These are phyloP conservation scores for Teratosphaeria gauchensis DNA, from an alignment of 2,329 filamentous ascomycete genomes.

Conservation along the genomic window DNA sequence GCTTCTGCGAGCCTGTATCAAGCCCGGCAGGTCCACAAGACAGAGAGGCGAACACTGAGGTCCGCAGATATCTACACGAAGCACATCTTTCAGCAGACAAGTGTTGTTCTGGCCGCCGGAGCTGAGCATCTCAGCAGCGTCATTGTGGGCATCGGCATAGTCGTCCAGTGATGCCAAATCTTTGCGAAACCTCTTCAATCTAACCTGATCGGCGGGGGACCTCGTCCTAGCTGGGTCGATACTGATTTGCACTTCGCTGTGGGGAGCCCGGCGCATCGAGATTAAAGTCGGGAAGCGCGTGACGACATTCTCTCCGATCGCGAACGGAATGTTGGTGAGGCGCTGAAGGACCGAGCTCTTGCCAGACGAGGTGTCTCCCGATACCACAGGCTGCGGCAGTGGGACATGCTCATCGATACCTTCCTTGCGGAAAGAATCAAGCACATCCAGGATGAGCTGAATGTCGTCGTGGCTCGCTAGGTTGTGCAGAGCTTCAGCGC, in stretches of 20 bases:
- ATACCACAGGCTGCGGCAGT: neutral
- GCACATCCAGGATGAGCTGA: neutral
- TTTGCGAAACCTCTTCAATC: neutral
- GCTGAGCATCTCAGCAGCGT: neutral
- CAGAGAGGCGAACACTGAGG: slow-evolving; percentile 11
- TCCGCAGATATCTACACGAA: slow-evolving; percentile 13
- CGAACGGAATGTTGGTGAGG: neutral
- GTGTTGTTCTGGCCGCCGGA: neutral
- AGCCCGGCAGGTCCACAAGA: slow-evolving; percentile 18
- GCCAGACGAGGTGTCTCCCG: neutral
- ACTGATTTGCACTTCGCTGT: neutral
- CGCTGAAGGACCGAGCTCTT: neutral
- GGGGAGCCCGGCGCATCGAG: neutral
- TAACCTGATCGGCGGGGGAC: neutral
- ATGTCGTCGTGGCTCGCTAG: neutral
- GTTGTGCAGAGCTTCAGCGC: neutral
- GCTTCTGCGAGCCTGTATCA: slow-evolving; percentile 17
- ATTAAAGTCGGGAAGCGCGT: neutral
- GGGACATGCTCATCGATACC: neutral
- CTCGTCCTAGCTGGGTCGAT: neutral
- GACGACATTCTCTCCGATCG: neutral
- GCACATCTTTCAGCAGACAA: slow-evolving; percentile 8
- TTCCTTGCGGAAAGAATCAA: neutral
- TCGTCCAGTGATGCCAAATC: neutral
- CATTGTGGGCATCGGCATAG: neutral